Conservation (phyloP, 2,329 filamentous ascomycete genomes). For the Claviceps sp. region DNA sequence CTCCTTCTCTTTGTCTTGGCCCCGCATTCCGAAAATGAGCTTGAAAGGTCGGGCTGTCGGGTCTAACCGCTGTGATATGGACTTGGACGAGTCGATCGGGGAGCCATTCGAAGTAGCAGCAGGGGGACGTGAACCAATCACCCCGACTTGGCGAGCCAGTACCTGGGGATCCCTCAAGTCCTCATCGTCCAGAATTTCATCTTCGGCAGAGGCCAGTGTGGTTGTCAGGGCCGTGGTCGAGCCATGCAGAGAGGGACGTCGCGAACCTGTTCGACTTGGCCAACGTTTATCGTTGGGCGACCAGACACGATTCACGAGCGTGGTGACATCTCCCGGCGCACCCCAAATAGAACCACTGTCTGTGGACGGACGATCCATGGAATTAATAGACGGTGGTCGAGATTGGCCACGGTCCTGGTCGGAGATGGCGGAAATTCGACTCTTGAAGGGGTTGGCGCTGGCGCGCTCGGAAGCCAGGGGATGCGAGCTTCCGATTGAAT, state of each 20-base stretch:
- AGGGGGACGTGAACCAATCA: constrained; percentile 68
- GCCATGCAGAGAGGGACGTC: constrained; percentile 69
- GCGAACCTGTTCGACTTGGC: constrained; percentile 55
- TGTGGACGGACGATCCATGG: constrained; percentile 60
- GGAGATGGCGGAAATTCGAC: constrained; percentile 33
- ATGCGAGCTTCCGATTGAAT: constrained; percentile 17
- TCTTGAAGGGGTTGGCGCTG: constrained; percentile 35
- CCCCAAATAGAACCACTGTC: constrained; percentile 68
- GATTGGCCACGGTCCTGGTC: constrained; percentile 47
- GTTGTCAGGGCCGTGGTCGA: constrained; percentile 52
- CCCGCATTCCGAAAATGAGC: constrained; percentile 42
- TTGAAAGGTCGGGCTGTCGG: constrained; percentile 84
- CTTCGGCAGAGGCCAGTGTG: constrained; percentile 48
- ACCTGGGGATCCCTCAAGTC: constrained; percentile 38
- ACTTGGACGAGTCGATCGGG: constrained; percentile 14
- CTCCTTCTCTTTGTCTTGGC: constrained; percentile 21
- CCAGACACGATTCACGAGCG: constrained; percentile 48
- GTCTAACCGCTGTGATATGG: constrained; percentile 55
- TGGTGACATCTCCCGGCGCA: constrained; percentile 30
- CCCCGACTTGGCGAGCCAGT: constrained; percentile 45
- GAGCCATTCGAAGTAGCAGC: constrained; percentile 9
- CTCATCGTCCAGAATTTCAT: constrained; percentile 48
- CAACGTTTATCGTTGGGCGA: constrained; percentile 42
- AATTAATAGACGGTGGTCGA: constrained; percentile 55
- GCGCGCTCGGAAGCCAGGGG: constrained; percentile 28